Conservation (phyloP, 1,284 basidiomycete species). For the Rhodotorula sp. region DNA sequence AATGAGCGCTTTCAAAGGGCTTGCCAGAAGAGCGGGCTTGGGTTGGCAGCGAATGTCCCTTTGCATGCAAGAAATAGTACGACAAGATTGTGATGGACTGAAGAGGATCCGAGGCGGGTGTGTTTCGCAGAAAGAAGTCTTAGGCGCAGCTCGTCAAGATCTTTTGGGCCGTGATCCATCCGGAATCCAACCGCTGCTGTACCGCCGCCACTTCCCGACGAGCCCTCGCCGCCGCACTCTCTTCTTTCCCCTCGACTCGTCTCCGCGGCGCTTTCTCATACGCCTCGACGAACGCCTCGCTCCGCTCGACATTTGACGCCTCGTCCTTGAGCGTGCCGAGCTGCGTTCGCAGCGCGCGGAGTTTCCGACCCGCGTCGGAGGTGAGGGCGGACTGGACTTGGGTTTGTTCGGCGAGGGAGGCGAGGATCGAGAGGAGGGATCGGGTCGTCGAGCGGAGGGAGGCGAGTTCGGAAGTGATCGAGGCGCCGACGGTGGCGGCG, state of each 20-base stretch:
- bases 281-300: constrained; percentile 16
- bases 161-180: constrained; percentile 14
- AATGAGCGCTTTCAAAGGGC: background rate
- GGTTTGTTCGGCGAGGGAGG: constrained; percentile 23
- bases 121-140: background rate
- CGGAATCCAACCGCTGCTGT: constrained; percentile 6
- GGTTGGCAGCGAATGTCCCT: no score
- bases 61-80: no score
- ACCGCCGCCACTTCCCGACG: constrained; percentile 11
- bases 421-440: constrained; percentile 28
- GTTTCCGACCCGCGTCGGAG: constrained; percentile 27
- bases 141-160: background rate
- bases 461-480: constrained; percentile 5
- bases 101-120: no score
- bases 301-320: background rate
- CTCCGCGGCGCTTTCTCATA: constrained; percentile 6
- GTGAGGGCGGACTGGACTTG: constrained; percentile 30
- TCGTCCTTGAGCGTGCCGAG: constrained; percentile 22
- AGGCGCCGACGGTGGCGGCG: background rate
- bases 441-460: constrained; percentile 23
- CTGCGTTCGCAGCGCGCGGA: constrained; percentile 30
- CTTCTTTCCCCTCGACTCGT: background rate
- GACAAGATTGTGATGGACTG: no score
- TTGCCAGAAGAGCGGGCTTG: background rate
- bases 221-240: constrained; percentile 6